Conservation (phyloP, 23 red algal species). For the Gracilaria gracilis region DNA sequence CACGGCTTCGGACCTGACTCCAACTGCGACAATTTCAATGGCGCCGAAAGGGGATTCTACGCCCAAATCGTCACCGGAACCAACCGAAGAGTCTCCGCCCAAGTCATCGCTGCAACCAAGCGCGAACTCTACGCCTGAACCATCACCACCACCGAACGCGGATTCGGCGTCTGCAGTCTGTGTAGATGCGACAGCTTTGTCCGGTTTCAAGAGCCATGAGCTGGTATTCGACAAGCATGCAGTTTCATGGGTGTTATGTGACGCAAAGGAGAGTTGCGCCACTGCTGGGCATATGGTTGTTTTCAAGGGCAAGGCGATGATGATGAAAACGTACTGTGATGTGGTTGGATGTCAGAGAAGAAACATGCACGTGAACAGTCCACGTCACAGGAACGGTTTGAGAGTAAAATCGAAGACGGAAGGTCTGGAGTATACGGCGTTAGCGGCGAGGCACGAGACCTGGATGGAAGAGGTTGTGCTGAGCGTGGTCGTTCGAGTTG, state of each 20-base stretch:
- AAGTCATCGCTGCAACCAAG: too few species aligned
- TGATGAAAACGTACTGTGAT: conserved; percentile 52
- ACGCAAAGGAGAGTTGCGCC: conserved; percentile 21
- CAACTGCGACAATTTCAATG: too few species aligned
- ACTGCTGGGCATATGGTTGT: conserved; percentile 47
- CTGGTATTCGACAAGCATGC: not conserved
- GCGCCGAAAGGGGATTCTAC: too few species aligned
- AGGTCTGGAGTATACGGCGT: conserved; percentile 12
- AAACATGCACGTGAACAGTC: conserved; percentile 35
- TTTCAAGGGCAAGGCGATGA: conserved; percentile 28
- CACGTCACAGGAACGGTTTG: not conserved
- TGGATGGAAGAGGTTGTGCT: conserved; percentile 26
- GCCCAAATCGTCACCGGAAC: too few species aligned
- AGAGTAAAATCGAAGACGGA: not conserved
- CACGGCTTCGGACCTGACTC: too few species aligned
- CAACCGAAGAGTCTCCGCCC: too few species aligned
- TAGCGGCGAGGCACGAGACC: conserved; percentile 32
- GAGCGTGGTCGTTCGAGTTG: conserved; percentile 3
- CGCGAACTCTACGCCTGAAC: too few species aligned
- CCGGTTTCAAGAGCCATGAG: too few species aligned
- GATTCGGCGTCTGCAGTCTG: too few species aligned
- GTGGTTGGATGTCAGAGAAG: not conserved
- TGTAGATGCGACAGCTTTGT: too few species aligned
- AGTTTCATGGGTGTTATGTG: conserved; percentile 18
- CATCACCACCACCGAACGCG: too few species aligned